phyloP scores from a whole-genome alignment of 768 basidiomycete species.

The Tricholoma flavovirens region DNA sequence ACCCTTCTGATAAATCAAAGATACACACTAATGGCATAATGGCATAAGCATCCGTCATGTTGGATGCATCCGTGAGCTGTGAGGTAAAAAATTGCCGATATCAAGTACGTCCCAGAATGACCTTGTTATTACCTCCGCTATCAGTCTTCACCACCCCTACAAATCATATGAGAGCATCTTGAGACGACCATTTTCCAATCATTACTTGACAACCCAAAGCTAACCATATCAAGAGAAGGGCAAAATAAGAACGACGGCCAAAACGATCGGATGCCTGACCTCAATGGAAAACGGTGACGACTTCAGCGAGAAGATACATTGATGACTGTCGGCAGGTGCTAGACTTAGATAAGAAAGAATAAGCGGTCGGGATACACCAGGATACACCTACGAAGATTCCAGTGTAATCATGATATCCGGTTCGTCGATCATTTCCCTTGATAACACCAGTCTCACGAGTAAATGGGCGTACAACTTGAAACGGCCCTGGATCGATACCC shows the following conservation, averaged over 20 bases:
- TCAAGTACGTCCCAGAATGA: no score
- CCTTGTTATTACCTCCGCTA: constrained; percentile 11
- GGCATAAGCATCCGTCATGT: constrained; percentile 22
- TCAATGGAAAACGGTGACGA: constrained; percentile 27
- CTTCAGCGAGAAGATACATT: constrained; percentile 26
- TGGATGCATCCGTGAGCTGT: constrained; percentile 24
- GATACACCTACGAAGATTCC: no score
- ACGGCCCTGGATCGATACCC: background rate
- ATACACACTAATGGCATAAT: constrained; percentile 24
- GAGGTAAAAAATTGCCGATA: no score
- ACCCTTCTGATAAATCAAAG: constrained; percentile 22
- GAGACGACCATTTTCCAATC: constrained; percentile 25
- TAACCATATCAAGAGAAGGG: constrained; percentile 24
- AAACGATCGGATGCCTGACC: constrained; percentile 30
- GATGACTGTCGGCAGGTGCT: constrained; percentile 22
- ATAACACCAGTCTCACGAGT: constrained; percentile 38
- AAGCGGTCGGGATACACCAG: constrained; percentile 8
- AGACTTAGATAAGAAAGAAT: background rate
- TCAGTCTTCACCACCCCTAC: constrained; percentile 4
- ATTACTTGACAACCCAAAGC: constrained; percentile 26
- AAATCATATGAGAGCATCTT: constrained; percentile 12
- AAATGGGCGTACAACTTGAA: constrained; percentile 16
- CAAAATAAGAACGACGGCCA: constrained; percentile 30
- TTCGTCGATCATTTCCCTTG: constrained; percentile 33
- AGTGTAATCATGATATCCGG: constrained; percentile 38